Evolutionary conservation across 108 stramenopile genomes (phyloP).

Genomic region (Skeletonema tropicum): DNA sequence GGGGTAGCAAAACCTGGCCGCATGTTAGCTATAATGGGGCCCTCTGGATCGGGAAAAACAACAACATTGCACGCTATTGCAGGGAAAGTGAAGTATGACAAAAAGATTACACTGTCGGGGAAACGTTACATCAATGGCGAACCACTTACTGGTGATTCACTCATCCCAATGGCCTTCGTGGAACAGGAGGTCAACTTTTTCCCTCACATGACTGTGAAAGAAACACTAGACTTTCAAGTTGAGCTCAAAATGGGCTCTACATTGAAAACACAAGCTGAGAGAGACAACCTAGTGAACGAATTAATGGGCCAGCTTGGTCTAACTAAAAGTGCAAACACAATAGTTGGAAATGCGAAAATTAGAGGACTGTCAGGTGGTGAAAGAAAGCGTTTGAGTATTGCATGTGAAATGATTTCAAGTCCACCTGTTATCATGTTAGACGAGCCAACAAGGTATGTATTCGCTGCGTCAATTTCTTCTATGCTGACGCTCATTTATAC

Average conservation of each 20-base stretch:
- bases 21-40: slow-evolving; percentile 83
- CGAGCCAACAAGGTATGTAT: slow-evolving; percentile 57
- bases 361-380: slow-evolving; percentile 90
- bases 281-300: slow-evolving; percentile 62
- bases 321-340: slow-evolving; percentile 80
- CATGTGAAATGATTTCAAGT: slow-evolving; percentile 82
- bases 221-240: slow-evolving; percentile 79
- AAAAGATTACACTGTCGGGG: slow-evolving; percentile 64
- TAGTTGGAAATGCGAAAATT: slow-evolving; percentile 81
- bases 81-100: slow-evolving; percentile 71
- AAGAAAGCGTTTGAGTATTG: slow-evolving; percentile 84
- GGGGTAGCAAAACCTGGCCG: slow-evolving; percentile 78
- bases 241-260: slow-evolving; percentile 79
- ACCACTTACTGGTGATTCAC: slow-evolving; percentile 63
- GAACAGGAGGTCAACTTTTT: slow-evolving; percentile 85
- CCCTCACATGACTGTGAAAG: slow-evolving; percentile 90
- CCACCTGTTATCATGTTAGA: slow-evolving; percentile 83
- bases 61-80: slow-evolving; percentile 83
- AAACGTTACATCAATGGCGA: slow-evolving; percentile 71
- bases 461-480: no score
- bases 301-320: slow-evolving; percentile 72
- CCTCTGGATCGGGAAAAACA: slow-evolving; percentile 64
- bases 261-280: slow-evolving; percentile 59
- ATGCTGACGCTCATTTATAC: no score
- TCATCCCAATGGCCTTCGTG: slow-evolving; percentile 75